Evolutionary conservation across 495 filamentous ascomycete species (phyloP).

Genomic region (Lepraria neglecta): DNA sequence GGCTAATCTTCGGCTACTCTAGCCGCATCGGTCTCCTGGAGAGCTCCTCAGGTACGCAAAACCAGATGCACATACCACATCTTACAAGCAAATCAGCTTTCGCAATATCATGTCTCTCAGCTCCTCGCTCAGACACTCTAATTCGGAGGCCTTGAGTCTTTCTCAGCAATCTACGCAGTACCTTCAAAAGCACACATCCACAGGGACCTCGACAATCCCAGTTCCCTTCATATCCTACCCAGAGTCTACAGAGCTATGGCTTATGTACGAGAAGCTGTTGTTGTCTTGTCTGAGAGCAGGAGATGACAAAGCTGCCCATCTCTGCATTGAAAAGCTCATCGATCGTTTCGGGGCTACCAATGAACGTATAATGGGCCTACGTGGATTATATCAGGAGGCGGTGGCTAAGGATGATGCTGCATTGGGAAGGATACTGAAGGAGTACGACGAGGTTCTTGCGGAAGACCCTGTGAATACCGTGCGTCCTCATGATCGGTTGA

Average conservation of each 20-base stretch:
- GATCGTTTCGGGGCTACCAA: conserved; percentile 75
- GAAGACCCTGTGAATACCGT: conserved; percentile 79
- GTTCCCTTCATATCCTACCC: conserved; percentile 47
- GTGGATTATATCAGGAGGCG: conserved; percentile 81
- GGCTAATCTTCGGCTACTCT: conserved; percentile 13
- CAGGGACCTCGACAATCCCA: conserved; percentile 43
- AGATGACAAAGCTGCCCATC: conserved; percentile 68
- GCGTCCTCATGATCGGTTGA: conserved; percentile 32
- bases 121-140: conserved; percentile 34
- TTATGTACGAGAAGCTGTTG: conserved; percentile 75
- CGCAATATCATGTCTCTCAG: conserved; percentile 14
- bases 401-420: conserved; percentile 56
- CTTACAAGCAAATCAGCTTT: neutral
- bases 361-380: conserved; percentile 73
- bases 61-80: too few relatives aligned
- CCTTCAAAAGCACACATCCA: conserved; percentile 45
- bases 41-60: neutral
- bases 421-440: conserved; percentile 60
- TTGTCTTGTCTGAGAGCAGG: conserved; percentile 78
- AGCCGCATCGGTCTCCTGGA: neutral
- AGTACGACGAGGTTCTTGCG: conserved; percentile 68
- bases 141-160: conserved; percentile 52
- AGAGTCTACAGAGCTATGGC: conserved; percentile 74
- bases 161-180: conserved; percentile 73
- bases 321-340: conserved; percentile 66